Evolutionary conservation across 495 filamentous ascomycete genomes (phyloP), one percentile per base, ranked within the genome.

Genomic region (Podospora didyma): DNA sequence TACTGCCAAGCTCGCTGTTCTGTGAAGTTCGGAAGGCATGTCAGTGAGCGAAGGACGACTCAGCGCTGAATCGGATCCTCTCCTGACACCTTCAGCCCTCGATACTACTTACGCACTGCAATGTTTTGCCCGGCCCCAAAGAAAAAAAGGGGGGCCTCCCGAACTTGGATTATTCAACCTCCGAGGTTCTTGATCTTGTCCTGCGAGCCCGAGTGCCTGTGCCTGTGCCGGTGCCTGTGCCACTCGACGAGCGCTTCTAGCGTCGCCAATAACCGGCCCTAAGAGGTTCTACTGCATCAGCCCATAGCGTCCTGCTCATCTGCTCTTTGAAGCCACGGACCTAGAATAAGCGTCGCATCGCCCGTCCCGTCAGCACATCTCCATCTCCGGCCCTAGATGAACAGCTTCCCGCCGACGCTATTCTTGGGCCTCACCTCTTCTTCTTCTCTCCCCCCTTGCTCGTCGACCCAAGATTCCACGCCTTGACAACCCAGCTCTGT

Each of bases 401-500:
- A n/a, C n/a, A n/a, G n/a, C 12, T 16, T 42, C n/a, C 39, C 10
- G 26, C 3, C 3, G 26, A 31, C 26, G 9, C 4, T 9, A 31
- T 3, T 9, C 26, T 9, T 9, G 4, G 26, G 26, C 26, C 26
- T 42, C 34, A 16, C 58, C 58, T 64, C 51, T 70, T 73, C 37
- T 60, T 57, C 63, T 72, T 71, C 21, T 66, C 56, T 14, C 62
- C 64, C 14, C 73, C 79, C 75, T 54, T 75, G 73, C 51, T 75
- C 28, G 64, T 57, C 11, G 64, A 70, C 37, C 72, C 82, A 57
- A 88, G 73, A 64, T 91, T 89, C 88, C 88, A 92, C 19, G 88
- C 86, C 62, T 90, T 90, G 53, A 90, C 86, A 44, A 90, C 75
- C 63, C 86, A 88, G 74, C 84, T 88, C 76, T 96, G 90, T 21